phyloP scores from a whole-genome alignment of 768 basidiomycete species.

The Rhodotorula taiwanensis region DNA sequence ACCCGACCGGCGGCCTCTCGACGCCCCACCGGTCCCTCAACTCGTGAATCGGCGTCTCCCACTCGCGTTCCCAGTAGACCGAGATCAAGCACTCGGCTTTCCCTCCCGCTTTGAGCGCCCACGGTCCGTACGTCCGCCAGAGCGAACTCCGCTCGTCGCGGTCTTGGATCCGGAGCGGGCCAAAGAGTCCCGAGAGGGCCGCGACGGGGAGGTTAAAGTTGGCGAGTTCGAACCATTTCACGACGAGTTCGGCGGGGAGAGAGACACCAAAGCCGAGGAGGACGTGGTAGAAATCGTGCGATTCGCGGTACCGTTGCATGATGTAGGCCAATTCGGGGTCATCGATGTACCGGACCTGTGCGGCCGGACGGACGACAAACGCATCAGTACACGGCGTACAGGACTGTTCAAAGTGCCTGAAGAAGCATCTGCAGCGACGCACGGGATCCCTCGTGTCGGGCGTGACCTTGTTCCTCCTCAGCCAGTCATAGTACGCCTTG shows the following conservation, averaged over 20 bases:
- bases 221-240: conserved; percentile 89
- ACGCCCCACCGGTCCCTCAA: conserved; percentile 79
- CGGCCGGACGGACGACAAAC: conserved; percentile 10
- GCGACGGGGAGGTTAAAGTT: conserved; percentile 88
- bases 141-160: conserved; percentile 54
- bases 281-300: conserved; percentile 95
- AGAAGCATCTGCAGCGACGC: conserved; percentile 35
- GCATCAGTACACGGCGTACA: too few species aligned
- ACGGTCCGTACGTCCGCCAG: conserved; percentile 77
- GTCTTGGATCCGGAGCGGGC: conserved; percentile 61
- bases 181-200: conserved; percentile 67
- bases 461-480: conserved; percentile 75
- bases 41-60: conserved; percentile 74
- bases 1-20: conserved; percentile 61
- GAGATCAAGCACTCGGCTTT: conserved; percentile 69
- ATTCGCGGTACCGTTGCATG: conserved; percentile 96
- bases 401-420: not conserved
- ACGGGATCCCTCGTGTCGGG: conserved; percentile 92
- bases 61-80: conserved; percentile 93
- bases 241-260: conserved; percentile 81
- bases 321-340: conserved; percentile 95
- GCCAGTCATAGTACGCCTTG: conserved; percentile 78
- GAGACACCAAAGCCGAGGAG: conserved; percentile 80
- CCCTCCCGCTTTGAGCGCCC: conserved; percentile 81
- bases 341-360: conserved; percentile 83